Percentiles rank a stretch among this genome's conserved stretches.
Conservation (phyloP, 139 green algal genomes). For the Tetratostichococcus sp. region DNA sequence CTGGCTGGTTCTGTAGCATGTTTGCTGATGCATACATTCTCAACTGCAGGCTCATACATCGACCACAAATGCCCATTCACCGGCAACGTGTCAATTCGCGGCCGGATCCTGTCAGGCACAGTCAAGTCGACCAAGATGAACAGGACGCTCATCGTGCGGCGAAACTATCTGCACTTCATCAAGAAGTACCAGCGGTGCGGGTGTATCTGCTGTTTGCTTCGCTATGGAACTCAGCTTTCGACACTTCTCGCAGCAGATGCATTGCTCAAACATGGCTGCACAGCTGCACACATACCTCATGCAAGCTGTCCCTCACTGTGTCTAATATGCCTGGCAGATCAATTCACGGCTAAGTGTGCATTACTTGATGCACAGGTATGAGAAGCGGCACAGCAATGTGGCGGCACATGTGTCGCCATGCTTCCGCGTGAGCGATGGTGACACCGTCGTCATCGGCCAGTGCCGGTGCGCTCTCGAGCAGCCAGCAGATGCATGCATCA, state of each 20-base stretch:
- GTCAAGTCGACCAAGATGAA: conserved; percentile 98
- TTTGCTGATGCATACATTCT: too few species aligned
- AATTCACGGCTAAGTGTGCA: too few species aligned
- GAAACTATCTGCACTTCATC: conserved; percentile 98
- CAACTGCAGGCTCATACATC: conserved; percentile 89
- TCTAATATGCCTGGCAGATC: too few species aligned
- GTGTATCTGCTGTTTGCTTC: neutral
- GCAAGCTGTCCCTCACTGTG: too few species aligned
- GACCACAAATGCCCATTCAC: conserved; percentile 99
- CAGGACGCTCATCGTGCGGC: conserved; percentile 92
- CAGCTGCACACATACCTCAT: too few species aligned
- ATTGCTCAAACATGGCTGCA: too few species aligned
- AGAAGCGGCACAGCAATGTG: conserved; percentile 98
- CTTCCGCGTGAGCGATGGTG: conserved; percentile 93
- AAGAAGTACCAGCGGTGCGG: conserved; percentile 91
- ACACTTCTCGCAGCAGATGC: too few species aligned
- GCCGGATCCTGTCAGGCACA: conserved; percentile 87
- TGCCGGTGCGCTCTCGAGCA: conserved; percentile 68
- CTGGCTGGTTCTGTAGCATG: too few species aligned
- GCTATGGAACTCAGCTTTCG: too few species aligned
- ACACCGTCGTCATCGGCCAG: conserved; percentile 94
- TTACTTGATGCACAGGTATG: conserved; percentile 74
- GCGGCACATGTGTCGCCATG: conserved; percentile 91
- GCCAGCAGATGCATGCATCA: neutral
- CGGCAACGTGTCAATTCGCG: conserved; percentile 95